Percentiles rank a stretch among this genome's conserved stretches.
phyloP scores from a whole-genome alignment of 192 early-diverging fungal species.

The Anaeromyces robustus region DNA sequence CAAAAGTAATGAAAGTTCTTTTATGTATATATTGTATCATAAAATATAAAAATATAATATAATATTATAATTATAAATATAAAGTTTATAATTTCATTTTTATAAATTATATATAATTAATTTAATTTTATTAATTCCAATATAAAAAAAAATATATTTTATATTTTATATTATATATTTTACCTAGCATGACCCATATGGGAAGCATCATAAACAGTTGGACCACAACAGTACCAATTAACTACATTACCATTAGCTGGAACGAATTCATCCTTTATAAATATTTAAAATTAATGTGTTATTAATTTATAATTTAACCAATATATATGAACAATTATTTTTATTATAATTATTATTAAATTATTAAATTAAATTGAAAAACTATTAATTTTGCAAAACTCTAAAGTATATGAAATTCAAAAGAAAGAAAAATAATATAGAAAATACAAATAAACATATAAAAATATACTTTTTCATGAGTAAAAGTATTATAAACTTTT shows the following conservation, averaged over 20 bases:
- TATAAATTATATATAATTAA: no score
- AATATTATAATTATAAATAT: not conserved
- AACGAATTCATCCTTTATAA: not conserved
- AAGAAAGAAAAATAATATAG: no score
- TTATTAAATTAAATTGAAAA: no score
- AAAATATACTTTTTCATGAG: not conserved
- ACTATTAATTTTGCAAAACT: no score
- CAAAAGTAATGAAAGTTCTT: slow-evolving; percentile 80
- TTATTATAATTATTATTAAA: no score
- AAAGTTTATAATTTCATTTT: no score
- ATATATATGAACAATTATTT: no score
- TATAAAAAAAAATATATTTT: not conserved
- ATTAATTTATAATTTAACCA: no score
- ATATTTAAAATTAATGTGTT: no score
- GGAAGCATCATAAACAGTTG: slow-evolving; percentile 90
- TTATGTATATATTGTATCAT: no score
- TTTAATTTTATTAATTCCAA: no score
- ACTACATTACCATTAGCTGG: not conserved
- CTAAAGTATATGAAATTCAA: no score
- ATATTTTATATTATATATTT: not conserved
- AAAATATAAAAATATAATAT: slow-evolving; percentile 8
- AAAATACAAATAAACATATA: not conserved
- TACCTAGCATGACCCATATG: slow-evolving; percentile 94
- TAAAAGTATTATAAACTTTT: not conserved
- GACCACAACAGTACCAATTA: slow-evolving; percentile 50